Conservation (phyloP, 2,329 filamentous ascomycete genomes). For the Aschersonia sp. region DNA sequence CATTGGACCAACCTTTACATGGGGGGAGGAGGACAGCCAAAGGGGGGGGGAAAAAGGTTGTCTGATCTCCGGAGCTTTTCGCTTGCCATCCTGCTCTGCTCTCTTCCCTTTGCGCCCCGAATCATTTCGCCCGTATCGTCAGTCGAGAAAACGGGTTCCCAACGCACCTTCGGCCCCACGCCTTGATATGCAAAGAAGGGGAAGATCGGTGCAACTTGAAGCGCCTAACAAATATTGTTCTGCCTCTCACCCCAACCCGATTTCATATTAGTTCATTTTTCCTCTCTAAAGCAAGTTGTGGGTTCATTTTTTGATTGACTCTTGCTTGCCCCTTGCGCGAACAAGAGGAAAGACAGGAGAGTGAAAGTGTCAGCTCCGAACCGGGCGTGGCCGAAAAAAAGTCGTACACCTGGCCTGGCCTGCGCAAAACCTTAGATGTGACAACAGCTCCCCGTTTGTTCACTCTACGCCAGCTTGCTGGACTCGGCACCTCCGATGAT, state of each 20-base stretch:
- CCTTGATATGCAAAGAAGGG: neutral
- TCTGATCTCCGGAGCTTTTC: neutral
- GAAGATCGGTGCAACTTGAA: neutral
- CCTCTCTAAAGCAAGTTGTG: no score
- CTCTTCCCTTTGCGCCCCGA: neutral
- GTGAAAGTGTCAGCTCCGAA: no score
- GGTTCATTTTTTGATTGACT: no score
- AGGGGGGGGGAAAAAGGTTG: neutral
- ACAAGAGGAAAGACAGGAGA: no score
- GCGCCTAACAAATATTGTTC: no score
- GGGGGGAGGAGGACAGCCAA: neutral
- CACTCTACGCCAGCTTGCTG: no score
- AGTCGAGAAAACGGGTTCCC: neutral
- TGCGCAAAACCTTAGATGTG: no score
- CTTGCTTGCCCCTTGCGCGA: no score
- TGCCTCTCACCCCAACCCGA: neutral
- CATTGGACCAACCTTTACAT: neutral
- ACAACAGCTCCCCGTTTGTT: no score
- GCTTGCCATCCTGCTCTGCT: neutral
- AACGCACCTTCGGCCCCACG: neutral
- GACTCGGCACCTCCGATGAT: neutral
- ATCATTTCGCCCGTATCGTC: neutral
- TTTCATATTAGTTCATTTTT: no score
- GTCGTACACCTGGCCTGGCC: no score
- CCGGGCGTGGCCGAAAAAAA: no score